phyloP scores from a whole-genome alignment of 108 stramenopile genomes.

The Cylindrotheca closterium region DNA sequence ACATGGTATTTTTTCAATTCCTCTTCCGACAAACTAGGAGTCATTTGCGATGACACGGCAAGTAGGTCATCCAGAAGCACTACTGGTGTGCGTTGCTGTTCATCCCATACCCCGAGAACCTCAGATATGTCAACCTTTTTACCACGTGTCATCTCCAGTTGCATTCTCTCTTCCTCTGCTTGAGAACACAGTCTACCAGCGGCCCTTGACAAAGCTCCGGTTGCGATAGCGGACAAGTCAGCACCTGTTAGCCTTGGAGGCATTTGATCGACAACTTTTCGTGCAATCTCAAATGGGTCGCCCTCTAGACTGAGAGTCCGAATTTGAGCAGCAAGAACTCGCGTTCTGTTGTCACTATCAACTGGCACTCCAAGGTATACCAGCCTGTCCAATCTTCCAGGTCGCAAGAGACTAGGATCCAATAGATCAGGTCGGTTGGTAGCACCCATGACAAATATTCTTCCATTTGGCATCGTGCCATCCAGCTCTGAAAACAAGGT shows the following conservation, averaged over 20 bases:
- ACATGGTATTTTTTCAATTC: slow-evolving; percentile 76
- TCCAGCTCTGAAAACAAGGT: slow-evolving; percentile 91
- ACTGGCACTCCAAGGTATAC: slow-evolving; percentile 91
- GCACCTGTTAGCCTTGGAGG: slow-evolving; percentile 89
- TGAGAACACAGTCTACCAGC: slow-evolving; percentile 69
- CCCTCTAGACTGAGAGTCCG: slow-evolving; percentile 84
- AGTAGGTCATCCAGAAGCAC: slow-evolving; percentile 66
- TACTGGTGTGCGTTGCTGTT: slow-evolving; percentile 52
- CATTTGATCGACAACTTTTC: slow-evolving; percentile 60
- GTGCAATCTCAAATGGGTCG: slow-evolving; percentile 48
- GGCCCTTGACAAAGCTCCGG: slow-evolving; percentile 76
- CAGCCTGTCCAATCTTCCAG: slow-evolving; percentile 95
- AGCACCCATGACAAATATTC: slow-evolving; percentile 94
- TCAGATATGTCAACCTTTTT: slow-evolving; percentile 28
- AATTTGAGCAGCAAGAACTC: slow-evolving; percentile 81
- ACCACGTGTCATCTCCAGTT: slow-evolving; percentile 7
- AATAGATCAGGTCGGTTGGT: slow-evolving; percentile 98
- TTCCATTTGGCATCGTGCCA: slow-evolving; percentile 25
- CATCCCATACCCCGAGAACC: slow-evolving; percentile 57
- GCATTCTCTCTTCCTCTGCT: slow-evolving; percentile 63
- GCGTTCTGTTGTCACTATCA: slow-evolving; percentile 55
- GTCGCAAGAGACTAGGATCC: slow-evolving; percentile 93
- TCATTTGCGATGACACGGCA: slow-evolving; percentile 56
- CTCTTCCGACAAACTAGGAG: slow-evolving; percentile 63
- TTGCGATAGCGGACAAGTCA: slow-evolving; percentile 90